A percentile compares a stretch with the other conserved stretches of the same genome.
Conservation (phyloP, 2,329 filamentous ascomycete genomes). For the Colletotrichum nymphaeae region DNA sequence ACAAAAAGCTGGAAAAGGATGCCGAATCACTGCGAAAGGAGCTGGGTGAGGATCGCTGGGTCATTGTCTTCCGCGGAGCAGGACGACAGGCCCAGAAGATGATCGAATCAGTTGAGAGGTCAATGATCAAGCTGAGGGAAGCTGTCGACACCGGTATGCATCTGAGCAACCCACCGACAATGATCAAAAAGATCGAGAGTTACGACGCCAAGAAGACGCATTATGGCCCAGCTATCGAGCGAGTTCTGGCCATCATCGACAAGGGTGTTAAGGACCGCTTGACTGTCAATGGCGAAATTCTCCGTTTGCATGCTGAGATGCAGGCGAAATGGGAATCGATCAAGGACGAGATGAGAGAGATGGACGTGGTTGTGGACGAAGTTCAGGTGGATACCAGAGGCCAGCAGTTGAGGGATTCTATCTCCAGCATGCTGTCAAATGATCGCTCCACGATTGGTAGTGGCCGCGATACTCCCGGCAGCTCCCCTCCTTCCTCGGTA, state of each 20-base stretch:
- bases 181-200: slow-evolving; percentile 87
- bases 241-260: slow-evolving; percentile 91
- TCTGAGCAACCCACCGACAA: slow-evolving; percentile 74
- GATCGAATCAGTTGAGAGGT: slow-evolving; percentile 94
- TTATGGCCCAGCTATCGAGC: slow-evolving; percentile 92
- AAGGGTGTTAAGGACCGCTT: slow-evolving; percentile 95
- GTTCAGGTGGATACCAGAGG: slow-evolving; percentile 70
- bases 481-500: slow-evolving; percentile 71
- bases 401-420: slow-evolving; percentile 88
- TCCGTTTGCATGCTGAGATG: slow-evolving; percentile 87
- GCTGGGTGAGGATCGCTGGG: slow-evolving; percentile 94
- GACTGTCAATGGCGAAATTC: slow-evolving; percentile 95
- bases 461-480: slow-evolving; percentile 76
- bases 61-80: slow-evolving; percentile 93
- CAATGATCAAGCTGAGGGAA: slow-evolving; percentile 84
- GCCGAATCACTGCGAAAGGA: slow-evolving; percentile 91
- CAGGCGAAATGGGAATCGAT: slow-evolving; percentile 83
- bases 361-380: slow-evolving; percentile 82
- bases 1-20: slow-evolving; percentile 89
- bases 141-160: slow-evolving; percentile 81
- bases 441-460: slow-evolving; percentile 80
- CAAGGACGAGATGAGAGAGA: slow-evolving; percentile 80
- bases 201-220: slow-evolving; percentile 96
- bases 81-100: slow-evolving; percentile 94
- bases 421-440: slow-evolving; percentile 90